Evolutionary conservation across 352 stramenopile species (phyloP), one percentile per base, ranked within the genome.

Genomic region (Saprolegnia parasitica): DNA sequence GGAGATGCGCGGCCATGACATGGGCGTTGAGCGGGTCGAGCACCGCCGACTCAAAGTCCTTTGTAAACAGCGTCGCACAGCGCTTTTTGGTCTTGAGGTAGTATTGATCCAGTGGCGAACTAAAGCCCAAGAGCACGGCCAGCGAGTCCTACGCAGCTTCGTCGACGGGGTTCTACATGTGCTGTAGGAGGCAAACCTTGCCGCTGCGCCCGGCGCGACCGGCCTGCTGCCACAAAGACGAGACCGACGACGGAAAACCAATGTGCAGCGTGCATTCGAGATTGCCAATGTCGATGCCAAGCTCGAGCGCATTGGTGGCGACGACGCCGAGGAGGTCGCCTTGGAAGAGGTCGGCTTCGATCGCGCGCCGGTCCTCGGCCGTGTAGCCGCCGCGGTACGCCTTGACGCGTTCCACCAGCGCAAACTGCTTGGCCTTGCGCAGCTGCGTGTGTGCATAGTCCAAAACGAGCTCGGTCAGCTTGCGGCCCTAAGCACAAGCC

Each of bases 331-430:
- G 75, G 5, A 99, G 81, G 16, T 98, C 80, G n/a, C 92, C 91
- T 62, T 78, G 76, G 74, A 99, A 99, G 9, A 99, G 79, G n/a
- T 86, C 77, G 5, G 86, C 71, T 78, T 99, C 97, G 64, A 99
- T 99, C 13, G 78, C 78, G 29, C 96, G 83, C 5, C 97, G 81
- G 21, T 97, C 87, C 9, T 89, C 78, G 35, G 88, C 80, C 1
- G 90, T 96, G 81, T 99, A 99, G 1, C 97, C 97, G 35, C 96
- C 97, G 39, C 97, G 84, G 75, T 99, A 99, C 0, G 87, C 92
- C 65, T 96, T 93, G 16, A 99, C 81, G 23, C 89, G 82, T 18
- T 79, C 24, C n/a, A 86, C 67, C 15, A 84, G 61, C 23, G 78
- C 68, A 32, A 82, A 88, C 20, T 65, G 74, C 13, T 72, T 74